These are phyloP conservation scores for Microbotryomycetes sp. DNA, from an alignment of 1,284 basidiomycete genomes.

Conservation along the genomic window DNA sequence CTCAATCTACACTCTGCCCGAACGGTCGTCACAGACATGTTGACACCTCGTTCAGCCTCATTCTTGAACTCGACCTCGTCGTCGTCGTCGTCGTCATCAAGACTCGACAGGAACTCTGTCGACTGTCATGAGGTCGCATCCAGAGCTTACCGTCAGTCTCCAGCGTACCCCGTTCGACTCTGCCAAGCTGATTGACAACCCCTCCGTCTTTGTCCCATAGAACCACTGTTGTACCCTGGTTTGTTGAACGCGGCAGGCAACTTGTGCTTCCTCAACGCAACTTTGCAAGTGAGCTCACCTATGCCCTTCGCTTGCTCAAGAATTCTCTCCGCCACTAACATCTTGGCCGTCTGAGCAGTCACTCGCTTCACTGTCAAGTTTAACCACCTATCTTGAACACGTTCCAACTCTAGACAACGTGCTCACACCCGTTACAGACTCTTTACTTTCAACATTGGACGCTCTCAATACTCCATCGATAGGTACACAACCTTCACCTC, in stretches of 20 bases:
- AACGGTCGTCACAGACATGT: background rate
- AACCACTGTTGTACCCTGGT: constrained; percentile 60
- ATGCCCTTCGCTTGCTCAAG: background rate
- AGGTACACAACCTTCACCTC: constrained; percentile 52
- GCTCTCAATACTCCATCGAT: constrained; percentile 25
- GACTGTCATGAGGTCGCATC: too few species aligned
- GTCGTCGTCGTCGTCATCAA: background rate
- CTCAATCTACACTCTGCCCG: background rate
- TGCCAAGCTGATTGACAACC: background rate
- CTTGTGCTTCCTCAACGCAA: constrained; percentile 92
- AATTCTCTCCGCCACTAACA: background rate
- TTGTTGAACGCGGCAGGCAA: constrained; percentile 90
- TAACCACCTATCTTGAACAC: constrained; percentile 59
- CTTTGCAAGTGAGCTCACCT: constrained; percentile 62
- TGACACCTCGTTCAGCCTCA: background rate
- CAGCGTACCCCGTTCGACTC: too few species aligned
- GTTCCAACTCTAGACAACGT: constrained; percentile 15
- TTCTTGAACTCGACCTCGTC: background rate
- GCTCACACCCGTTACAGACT: constrained; percentile 72
- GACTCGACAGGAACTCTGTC: too few species aligned
- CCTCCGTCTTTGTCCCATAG: constrained; percentile 22
- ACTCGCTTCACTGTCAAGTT: constrained; percentile 44
- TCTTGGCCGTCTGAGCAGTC: constrained; percentile 8
- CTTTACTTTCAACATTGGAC: constrained; percentile 46
- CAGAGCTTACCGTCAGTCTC: too few species aligned